Conservation (phyloP, 306 rosid species). For the peach (Prunus persica) region Prunus_persica_NCBIv2 NC_034016.1:17868501-17869000, state of each 20-base stretch:
- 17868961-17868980: neutral
- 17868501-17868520: constrained; percentile 92
- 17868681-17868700: neutral
- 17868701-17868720: constrained; percentile 13
- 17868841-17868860: neutral
- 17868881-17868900: neutral
- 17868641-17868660: neutral
- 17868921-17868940: no score
- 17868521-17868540: constrained; percentile 87
- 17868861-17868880: neutral
- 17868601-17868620: constrained; percentile 95
- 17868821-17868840: constrained; percentile 66
- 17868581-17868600: constrained; percentile 79
- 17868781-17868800: constrained; percentile 96
- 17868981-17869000: neutral
- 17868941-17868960: no score
- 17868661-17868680: neutral
- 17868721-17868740: constrained; percentile 66
- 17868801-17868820: constrained; percentile 94
- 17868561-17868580: constrained; percentile 99
- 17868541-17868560: constrained; percentile 99
- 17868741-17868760: constrained; percentile 77
- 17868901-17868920: neutral
- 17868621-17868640: constrained; percentile 69
- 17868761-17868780: constrained; percentile 96